phyloP scores from a whole-genome alignment of 2,329 filamentous ascomycete genomes.

The Fusarium sp. region DNA sequence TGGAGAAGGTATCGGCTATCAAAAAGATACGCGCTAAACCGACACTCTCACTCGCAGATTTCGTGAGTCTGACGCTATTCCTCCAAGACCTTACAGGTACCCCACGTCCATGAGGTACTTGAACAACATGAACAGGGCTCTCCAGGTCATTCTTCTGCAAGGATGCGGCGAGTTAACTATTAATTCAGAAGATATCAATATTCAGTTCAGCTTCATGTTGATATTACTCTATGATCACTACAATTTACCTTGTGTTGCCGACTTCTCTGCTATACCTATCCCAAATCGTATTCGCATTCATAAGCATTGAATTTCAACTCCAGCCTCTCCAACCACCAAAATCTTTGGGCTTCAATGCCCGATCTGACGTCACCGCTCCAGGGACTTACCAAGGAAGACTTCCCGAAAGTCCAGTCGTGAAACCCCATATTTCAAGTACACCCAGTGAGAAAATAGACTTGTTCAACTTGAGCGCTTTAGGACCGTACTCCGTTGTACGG shows the following conservation, averaged over 20 bases:
- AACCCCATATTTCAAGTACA: constrained; percentile 11
- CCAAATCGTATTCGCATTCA: constrained; percentile 1
- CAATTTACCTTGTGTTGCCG: background rate
- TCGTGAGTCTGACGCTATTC: constrained; percentile 32
- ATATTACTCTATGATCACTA: background rate
- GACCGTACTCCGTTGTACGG: background rate
- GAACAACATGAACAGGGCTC: constrained; percentile 4
- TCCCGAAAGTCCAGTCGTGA: constrained; percentile 6
- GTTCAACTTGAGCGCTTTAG: background rate
- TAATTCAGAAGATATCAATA: background rate
- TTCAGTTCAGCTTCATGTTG: background rate
- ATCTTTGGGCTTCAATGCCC: constrained; percentile 9
- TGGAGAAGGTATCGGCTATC: constrained; percentile 21
- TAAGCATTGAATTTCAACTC: background rate
- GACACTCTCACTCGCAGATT: constrained; percentile 7
- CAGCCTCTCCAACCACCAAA: constrained; percentile 7
- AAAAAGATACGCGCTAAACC: constrained; percentile 29
- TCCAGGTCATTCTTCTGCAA: constrained; percentile 10
- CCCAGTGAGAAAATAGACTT: constrained; percentile 3
- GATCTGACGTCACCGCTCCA: constrained; percentile 31
- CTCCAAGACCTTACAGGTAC: constrained; percentile 21
- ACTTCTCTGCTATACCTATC: background rate
- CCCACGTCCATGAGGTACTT: constrained; percentile 26
- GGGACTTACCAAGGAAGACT: constrained; percentile 15
- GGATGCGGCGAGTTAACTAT: background rate